Evolutionary conservation across 1,139 yeast species (phyloP).

Genomic region (Taphrina populina): DNA sequence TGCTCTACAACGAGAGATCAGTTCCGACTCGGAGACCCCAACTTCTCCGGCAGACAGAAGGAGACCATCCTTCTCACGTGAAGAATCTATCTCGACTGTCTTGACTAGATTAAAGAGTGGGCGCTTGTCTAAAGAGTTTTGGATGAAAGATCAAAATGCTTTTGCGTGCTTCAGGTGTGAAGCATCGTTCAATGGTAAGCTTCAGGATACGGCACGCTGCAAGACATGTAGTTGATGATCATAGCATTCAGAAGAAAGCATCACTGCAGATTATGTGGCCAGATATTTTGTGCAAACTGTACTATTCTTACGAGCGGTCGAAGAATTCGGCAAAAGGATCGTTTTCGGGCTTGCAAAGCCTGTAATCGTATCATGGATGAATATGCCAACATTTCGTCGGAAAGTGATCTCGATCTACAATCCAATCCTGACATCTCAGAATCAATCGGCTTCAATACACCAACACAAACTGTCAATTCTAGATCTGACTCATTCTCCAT

Average conservation of each 20-base stretch:
- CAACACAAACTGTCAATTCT: background rate
- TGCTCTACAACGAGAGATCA: conserved; percentile 24
- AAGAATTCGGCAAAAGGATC: conserved; percentile 66
- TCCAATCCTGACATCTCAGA: conserved; percentile 3
- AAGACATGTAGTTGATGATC: background rate
- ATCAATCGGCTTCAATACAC: background rate
- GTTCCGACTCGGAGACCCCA: conserved; percentile 26
- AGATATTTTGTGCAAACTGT: conserved; percentile 87
- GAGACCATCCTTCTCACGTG: conserved; percentile 24
- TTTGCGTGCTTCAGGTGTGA: conserved; percentile 78
- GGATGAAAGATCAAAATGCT: conserved; percentile 91
- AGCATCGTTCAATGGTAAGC: conserved; percentile 53
- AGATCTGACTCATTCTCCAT: conserved; percentile 10
- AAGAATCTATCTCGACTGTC: conserved; percentile 29
- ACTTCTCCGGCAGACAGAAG: conserved; percentile 12
- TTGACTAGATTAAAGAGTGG: conserved; percentile 26
- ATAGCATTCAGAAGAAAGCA: conserved; percentile 76
- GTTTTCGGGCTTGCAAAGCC: conserved; percentile 73
- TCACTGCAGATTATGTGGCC: conserved; percentile 95
- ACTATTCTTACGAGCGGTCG: conserved; percentile 75
- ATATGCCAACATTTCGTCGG: conserved; percentile 44
- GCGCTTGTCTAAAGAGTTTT: conserved; percentile 57
- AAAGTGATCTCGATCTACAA: background rate
- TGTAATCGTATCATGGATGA: conserved; percentile 65
- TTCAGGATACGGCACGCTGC: background rate